These are phyloP conservation scores for Penstemon barbatus DNA, from an alignment of 257 asterid species.

Conservation along the genomic window DNA sequence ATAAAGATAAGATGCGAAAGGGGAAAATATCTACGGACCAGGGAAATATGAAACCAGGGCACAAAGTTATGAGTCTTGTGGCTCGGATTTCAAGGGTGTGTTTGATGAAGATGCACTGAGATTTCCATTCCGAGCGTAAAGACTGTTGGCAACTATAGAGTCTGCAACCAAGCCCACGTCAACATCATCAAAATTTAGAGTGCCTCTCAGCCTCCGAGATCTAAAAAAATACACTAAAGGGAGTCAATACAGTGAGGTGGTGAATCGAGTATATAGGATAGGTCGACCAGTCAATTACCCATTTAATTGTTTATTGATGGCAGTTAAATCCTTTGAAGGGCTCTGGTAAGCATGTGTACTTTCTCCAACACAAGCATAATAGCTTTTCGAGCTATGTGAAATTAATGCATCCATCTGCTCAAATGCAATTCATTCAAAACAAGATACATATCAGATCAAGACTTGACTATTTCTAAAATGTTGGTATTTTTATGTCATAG, in stretches of 20 bases:
- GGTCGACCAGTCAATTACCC: slow-evolving; percentile 45
- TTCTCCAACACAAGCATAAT: slow-evolving; percentile 96
- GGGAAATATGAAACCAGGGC: no score
- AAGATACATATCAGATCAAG: no score
- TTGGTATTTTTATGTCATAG: no score
- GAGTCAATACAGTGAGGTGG: background rate
- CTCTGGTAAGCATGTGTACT: slow-evolving; percentile 98
- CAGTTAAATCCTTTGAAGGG: slow-evolving; percentile 93
- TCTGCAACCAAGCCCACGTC: slow-evolving; percentile 90
- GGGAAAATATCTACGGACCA: slow-evolving; percentile 45
- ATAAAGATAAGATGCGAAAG: background rate
- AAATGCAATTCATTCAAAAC: background rate
- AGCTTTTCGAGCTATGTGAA: slow-evolving; percentile 90
- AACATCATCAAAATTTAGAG: slow-evolving; percentile 75
- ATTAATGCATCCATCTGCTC: slow-evolving; percentile 89
- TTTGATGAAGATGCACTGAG: slow-evolving; percentile 35
- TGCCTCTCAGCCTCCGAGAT: slow-evolving; percentile 65
- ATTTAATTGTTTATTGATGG: slow-evolving; percentile 82
- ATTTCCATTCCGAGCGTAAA: slow-evolving; percentile 60
- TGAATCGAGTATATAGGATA: background rate
- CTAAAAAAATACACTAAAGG: slow-evolving; percentile 39
- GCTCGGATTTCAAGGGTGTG: slow-evolving; percentile 66
- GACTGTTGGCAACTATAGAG: slow-evolving; percentile 77
- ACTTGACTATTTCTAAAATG: no score
- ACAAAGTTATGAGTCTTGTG: slow-evolving; percentile 47